Base-by-base conservation (phyloP, 441 rosid species). In the Rhodomyrtus psidioides region DNA sequence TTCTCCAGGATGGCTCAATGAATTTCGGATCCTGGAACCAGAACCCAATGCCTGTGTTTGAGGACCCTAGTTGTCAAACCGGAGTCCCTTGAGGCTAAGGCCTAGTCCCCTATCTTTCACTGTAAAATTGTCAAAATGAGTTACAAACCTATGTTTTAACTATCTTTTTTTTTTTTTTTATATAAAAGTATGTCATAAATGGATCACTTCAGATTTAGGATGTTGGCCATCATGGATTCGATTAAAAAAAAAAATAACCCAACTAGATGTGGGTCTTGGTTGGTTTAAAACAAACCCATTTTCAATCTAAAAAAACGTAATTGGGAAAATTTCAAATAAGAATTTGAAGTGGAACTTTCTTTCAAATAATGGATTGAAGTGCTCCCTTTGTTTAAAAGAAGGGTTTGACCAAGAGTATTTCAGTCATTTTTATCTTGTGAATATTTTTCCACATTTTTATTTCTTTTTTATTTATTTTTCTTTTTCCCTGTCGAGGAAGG, bases 381-480 rank as follows among this genome's bases (percentile, higher is more conserved):
- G 15, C 53, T 51, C 15, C 12, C 2, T 51, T 49, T 51, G 1
- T 51, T 51, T 12, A 51, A 51, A 51, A 51, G 53, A 51, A 51
- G 0, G 15, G 53, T 12, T 0, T 2, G 14, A 12, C 13, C 1
- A 12, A 51, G 14, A 14, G 14, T 12, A 12, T 12, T 51, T 51
- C 12, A 51, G 4, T 12, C 53, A 51, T 51, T 51, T 51, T 12
- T 51, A 51, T 12, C 12, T 51, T 51, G 15, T 51, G 53, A 12
- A 51, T 51, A 51, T 51, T 51, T 51, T 51, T 51, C 5, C 4
- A 34, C 4, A 2, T 51, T 51, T 51, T 49, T 12, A 3, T 12
- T 7, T 51, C 15, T 51, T 12, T 51, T 46, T 1, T 2, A 8
- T 44, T 9, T 49, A n/a, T n/a, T n/a, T 49, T 42, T 42, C 6